phyloP scores from a whole-genome alignment of 495 filamentous ascomycete genomes.

The Neurospora sp. region DNA sequence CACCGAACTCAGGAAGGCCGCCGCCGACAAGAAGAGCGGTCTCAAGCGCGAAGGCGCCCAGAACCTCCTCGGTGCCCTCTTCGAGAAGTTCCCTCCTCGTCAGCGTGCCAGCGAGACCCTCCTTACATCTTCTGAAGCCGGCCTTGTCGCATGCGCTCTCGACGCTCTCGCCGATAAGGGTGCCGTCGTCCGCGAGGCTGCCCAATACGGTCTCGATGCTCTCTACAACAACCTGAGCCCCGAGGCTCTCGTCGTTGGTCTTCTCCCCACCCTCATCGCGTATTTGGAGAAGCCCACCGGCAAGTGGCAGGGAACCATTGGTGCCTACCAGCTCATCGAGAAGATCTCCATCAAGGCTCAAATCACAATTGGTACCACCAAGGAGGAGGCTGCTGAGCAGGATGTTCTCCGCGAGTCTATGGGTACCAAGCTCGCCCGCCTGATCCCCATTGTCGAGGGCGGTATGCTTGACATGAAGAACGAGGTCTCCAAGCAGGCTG shows the following conservation, averaged over 20 bases:
- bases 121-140: slow-evolving; percentile 71
- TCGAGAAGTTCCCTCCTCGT: slow-evolving; percentile 74
- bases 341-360: slow-evolving; percentile 90
- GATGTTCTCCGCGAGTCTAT: slow-evolving; percentile 83
- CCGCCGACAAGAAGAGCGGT: slow-evolving; percentile 88
- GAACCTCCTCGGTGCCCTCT: slow-evolving; percentile 86
- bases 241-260: slow-evolving; percentile 69
- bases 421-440: slow-evolving; percentile 78
- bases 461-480: slow-evolving; percentile 95
- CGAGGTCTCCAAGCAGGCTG: slow-evolving; percentile 80
- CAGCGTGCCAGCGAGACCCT: slow-evolving; percentile 72
- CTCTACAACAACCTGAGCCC: slow-evolving; percentile 68
- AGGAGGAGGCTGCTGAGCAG: slow-evolving; percentile 73
- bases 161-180: slow-evolving; percentile 90
- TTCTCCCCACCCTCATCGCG: slow-evolving; percentile 59
- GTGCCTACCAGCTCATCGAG: slow-evolving; percentile 70
- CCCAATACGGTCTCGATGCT: slow-evolving; percentile 88
- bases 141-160: slow-evolving; percentile 59
- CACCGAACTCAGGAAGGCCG: slow-evolving; percentile 69
- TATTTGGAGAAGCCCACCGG: slow-evolving; percentile 73
- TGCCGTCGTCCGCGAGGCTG: slow-evolving; percentile 75
- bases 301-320: slow-evolving; percentile 94
- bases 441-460: slow-evolving; percentile 86
- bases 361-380: slow-evolving; percentile 62
- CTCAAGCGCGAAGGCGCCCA: slow-evolving; percentile 82